Conservation (phyloP, 2,329 filamentous ascomycete genomes). For the Monosporascus ibericus region DNA sequence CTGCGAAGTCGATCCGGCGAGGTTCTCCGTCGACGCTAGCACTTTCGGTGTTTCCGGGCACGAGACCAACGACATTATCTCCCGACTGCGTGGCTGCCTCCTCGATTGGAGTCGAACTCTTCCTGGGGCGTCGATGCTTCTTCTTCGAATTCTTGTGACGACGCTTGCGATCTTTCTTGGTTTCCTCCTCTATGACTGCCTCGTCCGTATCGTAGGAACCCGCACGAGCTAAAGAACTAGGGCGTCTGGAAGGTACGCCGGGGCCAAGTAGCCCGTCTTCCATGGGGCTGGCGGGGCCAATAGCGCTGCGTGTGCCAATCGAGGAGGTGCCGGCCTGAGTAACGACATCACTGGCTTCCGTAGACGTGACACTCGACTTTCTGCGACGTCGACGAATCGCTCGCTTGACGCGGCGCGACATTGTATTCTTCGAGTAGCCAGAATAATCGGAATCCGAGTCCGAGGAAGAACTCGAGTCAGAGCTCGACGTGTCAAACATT, state of each 20-base stretch:
- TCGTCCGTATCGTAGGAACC: conserved; percentile 37
- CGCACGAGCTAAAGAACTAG: conserved; percentile 27
- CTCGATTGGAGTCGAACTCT: conserved; percentile 10
- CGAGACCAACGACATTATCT: conserved; percentile 25
- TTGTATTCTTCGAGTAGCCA: conserved; percentile 53
- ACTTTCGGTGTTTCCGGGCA: conserved; percentile 11
- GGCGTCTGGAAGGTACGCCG: conserved; percentile 32
- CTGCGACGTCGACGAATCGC: conserved; percentile 68
- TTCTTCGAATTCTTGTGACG: conserved; percentile 37
- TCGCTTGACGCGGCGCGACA: conserved; percentile 68
- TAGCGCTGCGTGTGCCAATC: conserved; percentile 29
- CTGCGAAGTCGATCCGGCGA: conserved; percentile 54
- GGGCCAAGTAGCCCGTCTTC: conserved; percentile 30
- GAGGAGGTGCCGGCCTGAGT: conserved; percentile 34
- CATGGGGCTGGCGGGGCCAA: background rate
- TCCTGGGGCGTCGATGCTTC: conserved; percentile 31
- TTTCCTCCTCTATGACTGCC: conserved; percentile 36
- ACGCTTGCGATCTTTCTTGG: conserved; percentile 31
- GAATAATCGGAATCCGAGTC: conserved; percentile 66
- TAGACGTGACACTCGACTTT: conserved; percentile 70
- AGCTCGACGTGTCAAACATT: conserved; percentile 68
- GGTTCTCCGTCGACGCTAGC: conserved; percentile 33
- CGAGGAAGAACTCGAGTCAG: conserved; percentile 49
- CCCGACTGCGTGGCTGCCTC: conserved; percentile 12
- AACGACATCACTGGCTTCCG: conserved; percentile 42